phyloP scores from a whole-genome alignment of 352 stramenopile species.

The Globisporangium paddicum region DNA sequence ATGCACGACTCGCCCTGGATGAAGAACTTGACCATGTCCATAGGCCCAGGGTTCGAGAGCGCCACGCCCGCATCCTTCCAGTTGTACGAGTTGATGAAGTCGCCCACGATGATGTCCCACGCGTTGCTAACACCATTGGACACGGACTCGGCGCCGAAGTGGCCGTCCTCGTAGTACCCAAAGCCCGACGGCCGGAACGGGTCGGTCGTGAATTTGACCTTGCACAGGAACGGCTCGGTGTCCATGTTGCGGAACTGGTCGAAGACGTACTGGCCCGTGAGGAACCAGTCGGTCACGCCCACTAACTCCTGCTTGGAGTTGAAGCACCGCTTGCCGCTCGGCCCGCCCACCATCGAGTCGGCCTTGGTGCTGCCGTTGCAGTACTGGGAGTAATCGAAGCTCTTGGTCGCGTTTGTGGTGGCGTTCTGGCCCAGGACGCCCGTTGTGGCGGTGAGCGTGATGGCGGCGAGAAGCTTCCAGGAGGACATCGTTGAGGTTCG shows the following conservation, averaged over 20 bases:
- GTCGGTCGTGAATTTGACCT: neutral
- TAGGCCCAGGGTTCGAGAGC: neutral
- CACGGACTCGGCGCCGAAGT: neutral
- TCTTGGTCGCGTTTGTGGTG: neutral
- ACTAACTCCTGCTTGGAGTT: neutral
- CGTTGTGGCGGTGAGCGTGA: neutral
- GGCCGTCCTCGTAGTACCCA: neutral
- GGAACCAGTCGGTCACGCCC: neutral
- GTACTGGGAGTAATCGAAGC: constrained; percentile 1
- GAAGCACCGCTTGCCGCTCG: neutral
- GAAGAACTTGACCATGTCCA: neutral
- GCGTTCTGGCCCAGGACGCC: neutral
- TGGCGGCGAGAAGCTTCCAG: neutral
- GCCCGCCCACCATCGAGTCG: neutral
- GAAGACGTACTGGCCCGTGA: constrained; percentile 1
- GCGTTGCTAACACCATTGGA: neutral
- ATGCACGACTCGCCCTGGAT: neutral
- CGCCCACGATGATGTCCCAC: neutral
- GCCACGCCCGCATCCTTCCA: neutral
- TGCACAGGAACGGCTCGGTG: neutral
- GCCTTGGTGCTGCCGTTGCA: neutral
- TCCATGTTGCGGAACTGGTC: constrained; percentile 1
- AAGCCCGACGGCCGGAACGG: neutral
- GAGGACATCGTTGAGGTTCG: neutral
- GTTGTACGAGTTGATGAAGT: neutral